Conservation (phyloP, 2,329 filamentous ascomycete genomes). For the Trichoderma arundinaceum region DNA sequence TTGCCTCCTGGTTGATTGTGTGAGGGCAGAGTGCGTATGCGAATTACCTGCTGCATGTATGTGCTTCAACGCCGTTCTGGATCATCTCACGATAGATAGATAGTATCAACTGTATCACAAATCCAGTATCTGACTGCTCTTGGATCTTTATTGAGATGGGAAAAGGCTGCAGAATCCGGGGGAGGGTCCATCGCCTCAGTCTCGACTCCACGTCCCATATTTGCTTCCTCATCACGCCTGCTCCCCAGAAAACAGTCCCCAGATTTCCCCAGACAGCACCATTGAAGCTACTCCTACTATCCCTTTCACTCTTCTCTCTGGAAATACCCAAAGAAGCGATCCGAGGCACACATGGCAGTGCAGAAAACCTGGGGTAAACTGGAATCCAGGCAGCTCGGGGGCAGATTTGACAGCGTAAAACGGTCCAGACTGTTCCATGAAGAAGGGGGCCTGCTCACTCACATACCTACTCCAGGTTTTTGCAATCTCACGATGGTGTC, state of each 20-base stretch:
- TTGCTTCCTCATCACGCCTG: slow-evolving; percentile 9
- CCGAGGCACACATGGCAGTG: slow-evolving; percentile 13
- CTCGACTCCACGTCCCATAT: slow-evolving; percentile 12
- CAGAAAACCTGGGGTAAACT: slow-evolving; percentile 22
- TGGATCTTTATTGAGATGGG: not conserved
- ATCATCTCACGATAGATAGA: not conserved
- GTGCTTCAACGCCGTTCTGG: not conserved
- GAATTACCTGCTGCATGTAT: not conserved
- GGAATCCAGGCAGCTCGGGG: not conserved
- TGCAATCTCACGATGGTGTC: slow-evolving; percentile 23
- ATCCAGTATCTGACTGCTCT: not conserved
- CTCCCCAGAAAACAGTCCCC: slow-evolving; percentile 9
- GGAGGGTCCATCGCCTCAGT: slow-evolving; percentile 22
- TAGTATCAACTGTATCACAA: not conserved
- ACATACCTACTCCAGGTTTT: slow-evolving; percentile 1
- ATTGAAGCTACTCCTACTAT: not conserved
- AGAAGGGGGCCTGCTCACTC: too few species aligned
- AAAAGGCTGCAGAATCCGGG: slow-evolving; percentile 5
- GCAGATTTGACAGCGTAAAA: not conserved
- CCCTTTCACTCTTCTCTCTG: not conserved
- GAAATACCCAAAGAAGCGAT: slow-evolving; percentile 28
- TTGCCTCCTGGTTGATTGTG: slow-evolving; percentile 13
- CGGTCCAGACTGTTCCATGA: slow-evolving; percentile 22
- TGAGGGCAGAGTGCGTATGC: not conserved
- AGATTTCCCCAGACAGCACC: slow-evolving; percentile 22